A percentile compares a stretch with the other conserved stretches of the same genome.
Conservation (phyloP, 768 basidiomycete species). For the Serendipita sp. region DNA sequence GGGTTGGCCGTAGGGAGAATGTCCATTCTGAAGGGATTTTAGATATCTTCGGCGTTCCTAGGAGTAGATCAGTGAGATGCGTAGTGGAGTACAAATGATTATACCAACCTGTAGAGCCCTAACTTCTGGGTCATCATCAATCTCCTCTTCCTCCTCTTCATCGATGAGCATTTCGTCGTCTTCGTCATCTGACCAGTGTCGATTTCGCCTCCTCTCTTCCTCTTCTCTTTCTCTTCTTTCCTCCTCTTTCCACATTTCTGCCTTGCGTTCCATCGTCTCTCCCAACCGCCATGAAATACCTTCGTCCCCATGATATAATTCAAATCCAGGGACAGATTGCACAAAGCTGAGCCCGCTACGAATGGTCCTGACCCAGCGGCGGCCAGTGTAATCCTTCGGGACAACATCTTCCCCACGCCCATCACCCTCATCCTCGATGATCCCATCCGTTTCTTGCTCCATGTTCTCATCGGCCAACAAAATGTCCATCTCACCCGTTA, state of each 20-base stretch:
- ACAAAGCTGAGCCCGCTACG: slow-evolving; percentile 56
- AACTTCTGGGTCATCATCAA: slow-evolving; percentile 56
- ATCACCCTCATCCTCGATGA: slow-evolving; percentile 76
- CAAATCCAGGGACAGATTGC: slow-evolving; percentile 58
- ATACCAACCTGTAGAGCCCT: slow-evolving; percentile 58
- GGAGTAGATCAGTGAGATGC: slow-evolving; percentile 12
- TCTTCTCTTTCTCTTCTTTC: slow-evolving; percentile 49
- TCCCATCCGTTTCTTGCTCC: slow-evolving; percentile 48
- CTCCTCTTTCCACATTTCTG: slow-evolving; percentile 51
- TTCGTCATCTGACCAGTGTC: slow-evolving; percentile 42
- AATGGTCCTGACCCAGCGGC: slow-evolving; percentile 61
- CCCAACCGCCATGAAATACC: slow-evolving; percentile 47
- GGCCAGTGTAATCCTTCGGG: slow-evolving; percentile 26
- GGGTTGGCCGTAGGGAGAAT: slow-evolving; percentile 16
- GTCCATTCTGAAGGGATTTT: slow-evolving; percentile 36
- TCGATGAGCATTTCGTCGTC: slow-evolving; percentile 32
- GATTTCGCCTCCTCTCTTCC: slow-evolving; percentile 46
- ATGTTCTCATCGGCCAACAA: slow-evolving; percentile 42
- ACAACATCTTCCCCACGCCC: slow-evolving; percentile 33
- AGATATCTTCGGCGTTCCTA: slow-evolving; percentile 66
- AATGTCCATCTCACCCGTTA: slow-evolving; percentile 55
- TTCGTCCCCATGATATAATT: slow-evolving; percentile 29
- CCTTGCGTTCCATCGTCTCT: slow-evolving; percentile 51
- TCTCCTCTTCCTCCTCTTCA: slow-evolving; percentile 34
- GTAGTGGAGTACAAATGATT: slow-evolving; percentile 3